Percentiles rank a stretch among this genome's conserved stretches.
These are phyloP conservation scores for Geoglossum glabrum DNA, from an alignment of 495 filamentous ascomycete species.

Conservation along the genomic window DNA sequence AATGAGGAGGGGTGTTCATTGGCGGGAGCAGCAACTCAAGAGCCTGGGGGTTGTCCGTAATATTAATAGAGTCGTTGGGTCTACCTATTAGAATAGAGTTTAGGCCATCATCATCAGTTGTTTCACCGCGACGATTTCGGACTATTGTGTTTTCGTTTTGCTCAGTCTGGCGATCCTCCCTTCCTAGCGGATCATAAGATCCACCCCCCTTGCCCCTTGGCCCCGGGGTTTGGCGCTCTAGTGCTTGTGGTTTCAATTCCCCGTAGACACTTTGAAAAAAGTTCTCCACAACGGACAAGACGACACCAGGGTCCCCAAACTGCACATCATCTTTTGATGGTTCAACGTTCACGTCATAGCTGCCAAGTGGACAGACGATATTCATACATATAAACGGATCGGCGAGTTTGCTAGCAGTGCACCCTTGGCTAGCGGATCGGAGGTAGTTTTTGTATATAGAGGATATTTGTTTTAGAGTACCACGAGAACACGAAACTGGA, in stretches of 20 bases:
- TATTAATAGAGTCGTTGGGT: not conserved
- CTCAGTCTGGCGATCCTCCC: not conserved
- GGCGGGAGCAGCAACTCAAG: not conserved
- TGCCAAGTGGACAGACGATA: conserved; percentile 44
- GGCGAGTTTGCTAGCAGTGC: conserved; percentile 18
- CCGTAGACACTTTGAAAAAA: conserved; percentile 23
- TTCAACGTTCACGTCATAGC: conserved; percentile 80
- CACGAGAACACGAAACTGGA: conserved; percentile 42
- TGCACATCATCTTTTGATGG: conserved; percentile 78
- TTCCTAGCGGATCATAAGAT: conserved; percentile 16
- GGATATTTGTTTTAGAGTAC: conserved; percentile 45
- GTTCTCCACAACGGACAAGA: conserved; percentile 32
- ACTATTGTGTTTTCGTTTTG: not conserved
- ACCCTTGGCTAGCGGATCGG: conserved; percentile 18
- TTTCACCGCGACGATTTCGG: not conserved
- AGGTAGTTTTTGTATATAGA: conserved; percentile 38
- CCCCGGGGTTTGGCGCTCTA: not conserved
- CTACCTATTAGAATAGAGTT: not conserved
- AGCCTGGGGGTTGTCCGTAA: not conserved
- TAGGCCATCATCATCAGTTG: not conserved
- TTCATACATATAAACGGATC: conserved; percentile 57
- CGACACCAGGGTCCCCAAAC: conserved; percentile 38
- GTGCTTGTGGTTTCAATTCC: not conserved
- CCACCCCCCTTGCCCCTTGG: conserved; percentile 2
- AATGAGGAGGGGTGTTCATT: not conserved